Conservation (phyloP, 2,329 filamentous ascomycete species). For the Ophiostoma piceae region DNA sequence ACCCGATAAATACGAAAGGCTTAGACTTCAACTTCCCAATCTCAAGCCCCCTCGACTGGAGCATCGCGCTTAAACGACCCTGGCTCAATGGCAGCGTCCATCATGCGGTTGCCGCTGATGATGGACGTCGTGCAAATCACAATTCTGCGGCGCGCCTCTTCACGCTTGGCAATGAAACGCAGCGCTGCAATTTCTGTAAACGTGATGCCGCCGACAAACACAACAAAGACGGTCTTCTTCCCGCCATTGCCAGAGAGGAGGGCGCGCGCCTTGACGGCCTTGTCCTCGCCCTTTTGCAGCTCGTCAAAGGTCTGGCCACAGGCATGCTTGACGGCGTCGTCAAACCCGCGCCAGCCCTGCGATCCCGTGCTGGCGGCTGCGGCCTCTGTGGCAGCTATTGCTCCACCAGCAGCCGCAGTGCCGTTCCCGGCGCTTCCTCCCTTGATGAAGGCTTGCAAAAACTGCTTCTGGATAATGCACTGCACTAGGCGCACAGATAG, state of each 20-base stretch:
- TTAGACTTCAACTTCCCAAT: background rate
- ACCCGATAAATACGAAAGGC: background rate
- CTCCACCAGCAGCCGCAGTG: background rate
- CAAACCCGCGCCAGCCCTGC: conserved; percentile 88
- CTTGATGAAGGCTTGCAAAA: conserved; percentile 66
- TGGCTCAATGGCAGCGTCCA: conserved; percentile 77
- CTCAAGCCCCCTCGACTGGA: background rate
- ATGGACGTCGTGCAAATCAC: conserved; percentile 91
- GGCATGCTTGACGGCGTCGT: conserved; percentile 83
- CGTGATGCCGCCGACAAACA: conserved; percentile 94
- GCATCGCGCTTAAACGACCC: conserved; percentile 51
- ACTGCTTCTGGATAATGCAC: conserved; percentile 85
- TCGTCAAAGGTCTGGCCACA: conserved; percentile 88
- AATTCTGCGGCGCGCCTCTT: conserved; percentile 53
- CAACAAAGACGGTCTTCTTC: conserved; percentile 87
- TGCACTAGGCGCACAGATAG: conserved; percentile 88
- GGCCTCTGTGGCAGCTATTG: conserved; percentile 30
- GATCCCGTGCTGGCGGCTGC: conserved; percentile 46
- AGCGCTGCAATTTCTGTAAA: conserved; percentile 94
- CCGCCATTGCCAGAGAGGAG: conserved; percentile 69
- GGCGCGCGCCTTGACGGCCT: conserved; percentile 79
- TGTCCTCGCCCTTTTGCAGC: conserved; percentile 85
- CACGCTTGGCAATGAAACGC: conserved; percentile 66
- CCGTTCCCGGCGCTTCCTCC: conserved; percentile 31
- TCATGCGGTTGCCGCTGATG: conserved; percentile 81